These are phyloP conservation scores for Petunia hybrid DNA, from an alignment of 305 asterid genomes.

Conservation along the genomic window DNA sequence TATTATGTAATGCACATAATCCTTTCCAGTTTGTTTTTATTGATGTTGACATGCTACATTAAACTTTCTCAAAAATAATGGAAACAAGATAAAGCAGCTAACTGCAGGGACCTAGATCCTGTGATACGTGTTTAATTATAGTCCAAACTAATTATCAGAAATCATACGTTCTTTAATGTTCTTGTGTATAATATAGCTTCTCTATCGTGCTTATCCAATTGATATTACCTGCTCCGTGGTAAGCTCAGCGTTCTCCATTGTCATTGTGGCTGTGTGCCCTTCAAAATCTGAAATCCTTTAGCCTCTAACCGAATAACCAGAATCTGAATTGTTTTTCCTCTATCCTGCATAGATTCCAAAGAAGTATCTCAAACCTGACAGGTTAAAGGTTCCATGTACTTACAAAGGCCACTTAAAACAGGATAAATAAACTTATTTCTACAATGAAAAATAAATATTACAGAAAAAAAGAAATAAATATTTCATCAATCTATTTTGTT, in stretches of 20 bases:
- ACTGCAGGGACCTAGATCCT: background rate
- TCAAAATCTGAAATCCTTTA: conserved; percentile 31
- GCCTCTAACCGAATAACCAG: background rate
- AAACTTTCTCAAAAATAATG: conserved; percentile 1
- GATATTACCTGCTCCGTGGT: conserved; percentile 70
- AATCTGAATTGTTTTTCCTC: background rate
- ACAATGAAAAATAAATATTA: background rate
- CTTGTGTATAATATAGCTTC: background rate
- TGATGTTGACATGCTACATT: background rate
- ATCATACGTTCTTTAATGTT: background rate
- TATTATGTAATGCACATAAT: background rate
- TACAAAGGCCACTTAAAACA: background rate
- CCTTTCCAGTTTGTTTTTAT: background rate
- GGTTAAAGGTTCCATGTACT: background rate
- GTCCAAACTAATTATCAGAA: conserved; percentile 6
- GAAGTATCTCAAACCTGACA: conserved; percentile 19
- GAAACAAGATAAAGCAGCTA: conserved; percentile 23
- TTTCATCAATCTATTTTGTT: background rate
- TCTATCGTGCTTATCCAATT: background rate
- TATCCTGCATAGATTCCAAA: conserved; percentile 19
- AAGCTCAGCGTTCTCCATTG: conserved; percentile 71
- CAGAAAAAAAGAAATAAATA: background rate
- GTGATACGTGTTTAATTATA: conserved; percentile 9
- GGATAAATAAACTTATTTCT: background rate
- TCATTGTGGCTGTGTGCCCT: conserved; percentile 35